A percentile compares a stretch with the other conserved stretches of the same genome.
phyloP scores from a whole-genome alignment of 805 yeast species.

The Kuraishia cidri region DNA sequence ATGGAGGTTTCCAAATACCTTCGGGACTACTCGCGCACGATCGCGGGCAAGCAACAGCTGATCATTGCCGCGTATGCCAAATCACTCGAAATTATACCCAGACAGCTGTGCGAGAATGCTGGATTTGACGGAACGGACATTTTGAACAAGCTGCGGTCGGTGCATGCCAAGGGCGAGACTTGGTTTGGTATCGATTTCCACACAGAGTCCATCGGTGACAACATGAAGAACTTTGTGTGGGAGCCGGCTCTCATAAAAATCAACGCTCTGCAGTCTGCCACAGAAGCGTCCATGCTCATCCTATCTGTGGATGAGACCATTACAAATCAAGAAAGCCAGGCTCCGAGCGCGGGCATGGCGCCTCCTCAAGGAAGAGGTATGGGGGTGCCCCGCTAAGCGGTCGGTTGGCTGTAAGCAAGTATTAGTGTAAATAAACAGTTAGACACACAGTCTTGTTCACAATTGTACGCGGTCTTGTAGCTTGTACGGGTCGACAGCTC shows the following conservation, averaged over 20 bases:
- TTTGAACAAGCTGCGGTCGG: conserved; percentile 82
- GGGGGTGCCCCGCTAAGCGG: conserved; percentile 50
- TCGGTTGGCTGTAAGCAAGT: too few relatives aligned
- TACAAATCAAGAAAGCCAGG: conserved; percentile 57
- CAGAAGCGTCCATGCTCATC: conserved; percentile 92
- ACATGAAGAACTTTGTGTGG: conserved; percentile 86
- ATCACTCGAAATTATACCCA: conserved; percentile 92
- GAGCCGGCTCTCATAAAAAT: conserved; percentile 93
- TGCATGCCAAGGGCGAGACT: conserved; percentile 86
- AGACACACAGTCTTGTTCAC: too few relatives aligned
- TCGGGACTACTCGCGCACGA: conserved; percentile 77
- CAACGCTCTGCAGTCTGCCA: conserved; percentile 91
- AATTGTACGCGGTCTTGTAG: too few relatives aligned
- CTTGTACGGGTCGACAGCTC: too few relatives aligned
- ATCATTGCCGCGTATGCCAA: conserved; percentile 89
- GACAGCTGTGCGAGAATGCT: conserved; percentile 98
- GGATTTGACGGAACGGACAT: conserved; percentile 97
- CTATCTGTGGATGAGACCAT: conserved; percentile 95
- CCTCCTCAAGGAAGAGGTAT: conserved; percentile 58
- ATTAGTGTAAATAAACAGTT: too few relatives aligned
- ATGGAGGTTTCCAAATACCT: conserved; percentile 90
- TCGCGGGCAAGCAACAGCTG: conserved; percentile 94
- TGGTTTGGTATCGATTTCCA: conserved; percentile 94
- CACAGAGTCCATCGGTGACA: conserved; percentile 73
- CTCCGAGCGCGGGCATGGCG: conserved; percentile 37